Evolutionary conservation across 306 rosid species (phyloP).

Genomic region (Datisca glomerata): DNA sequence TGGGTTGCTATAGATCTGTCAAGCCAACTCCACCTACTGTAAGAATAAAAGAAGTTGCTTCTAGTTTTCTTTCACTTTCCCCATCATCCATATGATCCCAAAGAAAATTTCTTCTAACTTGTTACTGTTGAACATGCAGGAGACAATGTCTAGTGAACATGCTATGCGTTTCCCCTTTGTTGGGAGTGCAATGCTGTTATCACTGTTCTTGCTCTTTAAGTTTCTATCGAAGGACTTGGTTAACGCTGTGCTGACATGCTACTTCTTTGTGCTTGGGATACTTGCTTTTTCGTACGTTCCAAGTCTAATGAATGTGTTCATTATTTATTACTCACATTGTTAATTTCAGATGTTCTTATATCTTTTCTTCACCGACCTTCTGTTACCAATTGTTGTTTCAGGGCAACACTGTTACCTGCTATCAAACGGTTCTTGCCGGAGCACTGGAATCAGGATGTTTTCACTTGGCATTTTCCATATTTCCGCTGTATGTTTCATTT

Average conservation of each 20-base stretch:
- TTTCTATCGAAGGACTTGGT: slow-evolving; percentile 97
- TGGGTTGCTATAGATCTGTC: slow-evolving; percentile 85
- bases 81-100: not conserved
- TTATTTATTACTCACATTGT: not conserved
- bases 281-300: slow-evolving; percentile 92
- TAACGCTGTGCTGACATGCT: slow-evolving; percentile 85
- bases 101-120: too few relatives aligned
- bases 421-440: slow-evolving; percentile 59
- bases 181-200: slow-evolving; percentile 96
- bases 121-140: slow-evolving; percentile 43
- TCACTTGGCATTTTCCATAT: slow-evolving; percentile 71
- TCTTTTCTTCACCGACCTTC: too few relatives aligned
- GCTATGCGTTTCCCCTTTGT: slow-evolving; percentile 99
- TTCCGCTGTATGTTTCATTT: slow-evolving; percentile 55
- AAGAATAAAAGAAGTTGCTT: slow-evolving; percentile 9
- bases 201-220: slow-evolving; percentile 93
- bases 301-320: too few relatives aligned
- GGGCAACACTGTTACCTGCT: slow-evolving; percentile 78
- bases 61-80: not conserved
- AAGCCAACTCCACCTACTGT: slow-evolving; percentile 85
- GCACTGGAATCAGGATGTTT: slow-evolving; percentile 49
- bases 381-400: too few relatives aligned
- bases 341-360: too few relatives aligned
- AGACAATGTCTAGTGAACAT: slow-evolving; percentile 97
- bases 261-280: slow-evolving; percentile 96